Evolutionary conservation across 2,329 filamentous ascomycete species (phyloP), one percentile per base, ranked within the genome.

Genomic region (Xylariaceae sp.): DNA sequence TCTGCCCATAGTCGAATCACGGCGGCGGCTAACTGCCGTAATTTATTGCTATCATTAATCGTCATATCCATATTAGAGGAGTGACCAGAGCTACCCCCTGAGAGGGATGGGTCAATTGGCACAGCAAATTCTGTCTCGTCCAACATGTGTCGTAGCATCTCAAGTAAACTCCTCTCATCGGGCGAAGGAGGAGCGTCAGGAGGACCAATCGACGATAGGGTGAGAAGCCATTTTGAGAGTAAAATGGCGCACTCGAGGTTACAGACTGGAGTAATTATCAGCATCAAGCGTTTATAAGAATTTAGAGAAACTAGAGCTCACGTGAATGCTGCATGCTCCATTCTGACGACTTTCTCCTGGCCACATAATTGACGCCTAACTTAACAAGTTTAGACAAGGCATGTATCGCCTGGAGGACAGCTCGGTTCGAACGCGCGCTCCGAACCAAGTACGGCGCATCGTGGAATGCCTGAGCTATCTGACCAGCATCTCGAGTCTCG

Each of bases 331-430:
- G 80, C 64, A 84, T 83, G 63, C 80, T 83, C 81, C 81, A 84
- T 64, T 83, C 79, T 0, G 79, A 72, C 1, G 80, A 81, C 67
- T 84, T 83, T 4, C 80, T 80, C 59, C 79, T 76, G 42, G 81
- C 80, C 47, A 84, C 80, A 60, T 83, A 84, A 61, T 81, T 83
- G 26, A 85, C 80, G 0, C 81, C 81, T 11, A 77, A 74, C 65
- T 84, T 85, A 55, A 86, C 81, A 29, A 85, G 72, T 73, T 87
- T 83, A 3, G 83, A 85, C 37, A 89, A 71, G 0, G 85, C 84
- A 64, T 88, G 85, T 31, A 85, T 81, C 1, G 84, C 82, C 62
- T 88, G 85, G 31, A 86, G 77, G 0, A 88, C 79, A 1, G 85
- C 85, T 45, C 83, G 74, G 35, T 81, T 83, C 29, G 87, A 75